Conservation (phyloP, 139 green algal genomes). For the Chlorella vulgaris region DNA sequence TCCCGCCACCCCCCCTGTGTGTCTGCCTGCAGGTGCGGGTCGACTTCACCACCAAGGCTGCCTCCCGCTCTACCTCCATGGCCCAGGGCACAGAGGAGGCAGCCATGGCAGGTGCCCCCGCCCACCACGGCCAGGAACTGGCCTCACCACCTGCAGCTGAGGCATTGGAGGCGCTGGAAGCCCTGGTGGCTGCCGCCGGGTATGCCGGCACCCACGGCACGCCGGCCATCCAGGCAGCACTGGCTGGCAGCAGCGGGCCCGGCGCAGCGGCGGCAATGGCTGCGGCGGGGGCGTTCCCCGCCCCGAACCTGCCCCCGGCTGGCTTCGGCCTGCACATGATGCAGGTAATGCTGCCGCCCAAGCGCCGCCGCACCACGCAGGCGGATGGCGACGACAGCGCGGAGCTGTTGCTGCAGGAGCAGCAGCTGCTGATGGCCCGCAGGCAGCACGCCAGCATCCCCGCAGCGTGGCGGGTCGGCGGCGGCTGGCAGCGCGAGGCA, state of each 20-base stretch:
- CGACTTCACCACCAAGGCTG: constrained; percentile 14
- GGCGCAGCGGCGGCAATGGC: background rate
- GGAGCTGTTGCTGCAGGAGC: constrained; percentile 5
- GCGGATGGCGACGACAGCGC: background rate
- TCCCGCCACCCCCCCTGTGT: background rate
- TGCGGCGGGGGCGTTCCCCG: background rate
- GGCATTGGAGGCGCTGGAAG: constrained; percentile 26
- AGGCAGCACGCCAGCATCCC: background rate
- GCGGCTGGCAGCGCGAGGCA: background rate
- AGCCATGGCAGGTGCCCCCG: background rate
- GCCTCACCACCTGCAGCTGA: constrained; percentile 17
- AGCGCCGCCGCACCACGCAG: background rate
- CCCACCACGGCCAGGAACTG: background rate
- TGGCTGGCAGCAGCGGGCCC: background rate
- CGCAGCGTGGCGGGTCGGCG: background rate
- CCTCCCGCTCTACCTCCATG: background rate
- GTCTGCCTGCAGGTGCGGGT: constrained; percentile 4
- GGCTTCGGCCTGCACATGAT: background rate
- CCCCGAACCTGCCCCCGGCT: background rate
- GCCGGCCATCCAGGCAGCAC: constrained; percentile 38
- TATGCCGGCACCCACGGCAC: constrained; percentile 42
- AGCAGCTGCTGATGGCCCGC: background rate
- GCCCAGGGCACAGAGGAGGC: background rate
- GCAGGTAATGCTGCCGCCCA: background rate
- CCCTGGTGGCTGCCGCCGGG: constrained; percentile 34